Conservation (phyloP, 2,329 filamentous ascomycete genomes). For the Scedosporium boydii region DNA sequence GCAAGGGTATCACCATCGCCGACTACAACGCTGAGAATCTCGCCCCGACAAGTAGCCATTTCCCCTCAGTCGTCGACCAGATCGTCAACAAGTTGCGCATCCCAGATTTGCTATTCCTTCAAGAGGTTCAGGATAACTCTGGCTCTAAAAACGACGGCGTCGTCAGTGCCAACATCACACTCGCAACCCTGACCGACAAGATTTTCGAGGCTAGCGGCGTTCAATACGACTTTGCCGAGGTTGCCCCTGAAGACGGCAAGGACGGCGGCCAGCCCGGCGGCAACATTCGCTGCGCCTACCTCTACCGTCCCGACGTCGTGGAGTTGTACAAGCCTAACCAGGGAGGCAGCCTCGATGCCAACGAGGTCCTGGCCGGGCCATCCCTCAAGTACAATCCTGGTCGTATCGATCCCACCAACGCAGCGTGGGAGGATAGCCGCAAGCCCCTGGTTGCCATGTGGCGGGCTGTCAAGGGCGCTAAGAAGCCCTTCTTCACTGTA, state of each 20-base stretch:
- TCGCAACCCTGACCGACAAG: conserved; percentile 42
- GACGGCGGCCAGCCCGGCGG: conserved; percentile 61
- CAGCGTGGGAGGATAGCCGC: conserved; percentile 50
- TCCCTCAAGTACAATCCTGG: conserved; percentile 61
- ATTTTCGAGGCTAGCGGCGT: conserved; percentile 40
- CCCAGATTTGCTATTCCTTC: conserved; percentile 58
- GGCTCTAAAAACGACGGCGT: conserved; percentile 52
- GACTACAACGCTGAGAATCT: conserved; percentile 66
- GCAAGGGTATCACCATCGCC: conserved; percentile 52
- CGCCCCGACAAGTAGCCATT: conserved; percentile 41
- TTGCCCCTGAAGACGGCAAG: conserved; percentile 47
- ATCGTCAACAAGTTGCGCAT: conserved; percentile 54
- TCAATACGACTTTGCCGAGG: conserved; percentile 49
- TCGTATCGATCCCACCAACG: conserved; percentile 52
- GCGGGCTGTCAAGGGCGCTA: conserved; percentile 43
- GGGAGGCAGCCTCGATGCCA: conserved; percentile 44
- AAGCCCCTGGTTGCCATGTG: conserved; percentile 61
- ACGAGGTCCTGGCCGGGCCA: conserved; percentile 46
- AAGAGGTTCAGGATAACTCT: conserved; percentile 61
- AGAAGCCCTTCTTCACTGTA: conserved; percentile 55
- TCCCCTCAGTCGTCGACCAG: conserved; percentile 51
- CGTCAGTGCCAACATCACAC: conserved; percentile 46
- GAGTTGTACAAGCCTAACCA: conserved; percentile 49
- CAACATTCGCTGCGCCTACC: conserved; percentile 62
- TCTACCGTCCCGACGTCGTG: conserved; percentile 54